Conservation (phyloP, 2,329 filamentous ascomycete species). For the Boeremia exigua region DNA sequence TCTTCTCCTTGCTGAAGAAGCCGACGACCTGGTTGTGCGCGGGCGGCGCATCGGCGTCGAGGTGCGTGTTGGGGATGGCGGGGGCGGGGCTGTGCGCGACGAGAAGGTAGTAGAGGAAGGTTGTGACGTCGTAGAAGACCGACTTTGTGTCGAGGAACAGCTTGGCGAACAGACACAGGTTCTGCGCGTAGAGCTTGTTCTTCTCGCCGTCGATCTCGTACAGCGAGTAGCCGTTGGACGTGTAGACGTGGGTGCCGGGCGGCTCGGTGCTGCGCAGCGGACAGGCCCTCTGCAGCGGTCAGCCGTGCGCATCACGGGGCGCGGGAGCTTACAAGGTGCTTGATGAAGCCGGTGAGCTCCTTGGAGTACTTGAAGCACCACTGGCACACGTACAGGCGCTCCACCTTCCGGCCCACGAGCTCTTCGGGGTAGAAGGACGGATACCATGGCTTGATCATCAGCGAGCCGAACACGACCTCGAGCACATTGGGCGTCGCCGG, state of each 20-base stretch:
- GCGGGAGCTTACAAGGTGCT: slow-evolving; percentile 48
- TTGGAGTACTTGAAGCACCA: slow-evolving; percentile 93
- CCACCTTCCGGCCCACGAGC: slow-evolving; percentile 51
- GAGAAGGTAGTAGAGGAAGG: slow-evolving; percentile 93
- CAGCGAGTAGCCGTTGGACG: slow-evolving; percentile 80
- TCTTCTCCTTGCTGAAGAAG: slow-evolving; percentile 99
- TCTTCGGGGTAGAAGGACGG: slow-evolving; percentile 86
- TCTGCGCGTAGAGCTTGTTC: slow-evolving; percentile 89
- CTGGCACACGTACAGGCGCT: slow-evolving; percentile 81
- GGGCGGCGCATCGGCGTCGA: slow-evolving; percentile 10
- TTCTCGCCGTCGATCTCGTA: slow-evolving; percentile 93
- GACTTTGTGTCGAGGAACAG: slow-evolving; percentile 98
- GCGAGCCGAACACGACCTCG: slow-evolving; percentile 82
- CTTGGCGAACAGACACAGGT: slow-evolving; percentile 94
- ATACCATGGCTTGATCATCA: slow-evolving; percentile 90
- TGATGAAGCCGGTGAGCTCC: slow-evolving; percentile 56
- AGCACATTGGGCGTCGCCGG: slow-evolving; percentile 72
- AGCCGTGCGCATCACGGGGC: not conserved
- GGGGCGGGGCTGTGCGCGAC: slow-evolving; percentile 68
- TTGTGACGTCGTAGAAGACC: slow-evolving; percentile 94
- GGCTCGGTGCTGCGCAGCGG: slow-evolving; percentile 51
- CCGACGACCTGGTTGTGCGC: slow-evolving; percentile 71
- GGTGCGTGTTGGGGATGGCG: slow-evolving; percentile 42
- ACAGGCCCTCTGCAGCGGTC: slow-evolving; percentile 50
- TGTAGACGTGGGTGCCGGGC: slow-evolving; percentile 78